Evolutionary conservation across 768 basidiomycete genomes (phyloP).

Genomic region (Cystofilobasidium bisporidii): DNA sequence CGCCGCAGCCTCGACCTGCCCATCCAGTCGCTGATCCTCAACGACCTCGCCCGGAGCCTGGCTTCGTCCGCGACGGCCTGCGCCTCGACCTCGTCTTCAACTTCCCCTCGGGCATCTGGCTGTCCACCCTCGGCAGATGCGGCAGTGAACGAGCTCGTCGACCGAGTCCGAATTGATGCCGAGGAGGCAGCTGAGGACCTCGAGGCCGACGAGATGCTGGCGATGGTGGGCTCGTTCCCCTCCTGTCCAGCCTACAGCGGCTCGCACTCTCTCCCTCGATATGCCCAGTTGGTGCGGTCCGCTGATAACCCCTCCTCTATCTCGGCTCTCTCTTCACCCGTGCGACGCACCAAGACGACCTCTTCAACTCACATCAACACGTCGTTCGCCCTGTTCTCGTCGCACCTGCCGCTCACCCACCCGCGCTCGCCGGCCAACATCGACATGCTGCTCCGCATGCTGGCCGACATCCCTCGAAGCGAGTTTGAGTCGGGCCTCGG

Average conservation of each 20-base stretch:
- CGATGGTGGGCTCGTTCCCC: constrained; percentile 10
- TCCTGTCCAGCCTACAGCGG: neutral
- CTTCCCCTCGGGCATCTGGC: too few relatives aligned
- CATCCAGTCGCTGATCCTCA: constrained; percentile 63
- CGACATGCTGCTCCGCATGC: constrained; percentile 55
- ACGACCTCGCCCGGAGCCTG: constrained; percentile 58
- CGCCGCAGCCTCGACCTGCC: constrained; percentile 59
- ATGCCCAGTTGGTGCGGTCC: constrained; percentile 23
- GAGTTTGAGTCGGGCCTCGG: constrained; percentile 69
- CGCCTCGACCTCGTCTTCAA: constrained; percentile 38
- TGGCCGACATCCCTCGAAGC: constrained; percentile 61
- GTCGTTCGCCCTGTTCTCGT: constrained; percentile 62
- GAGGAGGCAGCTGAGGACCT: constrained; percentile 35
- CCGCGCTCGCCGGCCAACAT: constrained; percentile 56
- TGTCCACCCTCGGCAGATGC: neutral
- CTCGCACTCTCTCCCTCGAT: neutral
- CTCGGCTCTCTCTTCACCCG: neutral
- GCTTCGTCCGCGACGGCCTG: constrained; percentile 44
- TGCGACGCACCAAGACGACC: constrained; percentile 47
- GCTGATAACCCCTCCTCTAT: constrained; percentile 9
- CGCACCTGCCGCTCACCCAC: constrained; percentile 31
- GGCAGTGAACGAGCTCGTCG: constrained; percentile 47
- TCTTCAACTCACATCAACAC: constrained; percentile 69
- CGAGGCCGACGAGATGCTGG: constrained; percentile 9
- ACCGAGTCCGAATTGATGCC: constrained; percentile 49